Percentiles rank a stretch among this genome's conserved stretches.
Evolutionary conservation across 305 asterid species (phyloP).

Genomic region (Rubia balearica): DNA sequence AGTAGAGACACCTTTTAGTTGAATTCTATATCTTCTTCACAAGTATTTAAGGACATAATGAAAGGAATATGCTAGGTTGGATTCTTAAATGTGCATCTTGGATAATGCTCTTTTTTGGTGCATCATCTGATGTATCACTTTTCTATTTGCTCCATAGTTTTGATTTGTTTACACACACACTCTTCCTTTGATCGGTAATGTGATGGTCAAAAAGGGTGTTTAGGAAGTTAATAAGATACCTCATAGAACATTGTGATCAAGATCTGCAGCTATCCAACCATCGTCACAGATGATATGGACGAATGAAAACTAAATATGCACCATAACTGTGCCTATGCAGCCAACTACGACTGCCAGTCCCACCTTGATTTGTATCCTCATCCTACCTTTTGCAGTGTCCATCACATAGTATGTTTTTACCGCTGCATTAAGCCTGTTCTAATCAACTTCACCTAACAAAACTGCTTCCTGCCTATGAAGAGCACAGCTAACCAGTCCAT

Average conservation of each 20-base stretch:
- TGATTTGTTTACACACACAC: too few species aligned
- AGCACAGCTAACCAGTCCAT: slow-evolving; percentile 14
- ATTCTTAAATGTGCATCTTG: neutral
- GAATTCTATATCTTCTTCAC: neutral
- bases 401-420: neutral
- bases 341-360: too few species aligned
- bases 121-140: too few species aligned
- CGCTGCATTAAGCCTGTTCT: neutral
- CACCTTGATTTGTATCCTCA: slow-evolving; percentile 19
- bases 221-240: slow-evolving; percentile 10
- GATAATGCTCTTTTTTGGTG: neutral
- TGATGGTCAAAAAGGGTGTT: neutral
- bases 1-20: neutral
- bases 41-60: neutral
- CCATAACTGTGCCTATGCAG: too few species aligned
- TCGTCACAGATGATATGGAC: neutral
- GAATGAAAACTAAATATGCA: too few species aligned
- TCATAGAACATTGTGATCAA: slow-evolving; percentile 20
- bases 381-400: slow-evolving; percentile 19
- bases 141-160: too few species aligned
- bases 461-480: slow-evolving; percentile 20
- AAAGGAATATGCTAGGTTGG: neutral
- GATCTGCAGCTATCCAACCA: slow-evolving; percentile 14
- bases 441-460: slow-evolving; percentile 5
- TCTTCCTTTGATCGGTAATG: neutral